phyloP scores from a whole-genome alignment of 2,329 filamentous ascomycete species.

The Penicillium aurantiogriseum region DNA sequence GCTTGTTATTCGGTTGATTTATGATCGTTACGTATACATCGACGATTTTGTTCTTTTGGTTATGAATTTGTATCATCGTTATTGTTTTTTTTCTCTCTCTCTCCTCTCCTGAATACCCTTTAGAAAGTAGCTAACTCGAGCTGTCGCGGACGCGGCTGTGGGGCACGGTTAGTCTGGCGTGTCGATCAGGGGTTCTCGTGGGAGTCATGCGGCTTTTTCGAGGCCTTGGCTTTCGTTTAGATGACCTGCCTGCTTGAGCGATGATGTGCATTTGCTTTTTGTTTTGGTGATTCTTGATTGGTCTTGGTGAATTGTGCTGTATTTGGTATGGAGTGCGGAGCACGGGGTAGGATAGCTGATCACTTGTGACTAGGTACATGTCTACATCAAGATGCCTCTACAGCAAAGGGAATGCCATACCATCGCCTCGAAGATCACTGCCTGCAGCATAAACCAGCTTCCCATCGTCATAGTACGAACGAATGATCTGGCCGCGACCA shows the following conservation, averaged over 20 bases:
- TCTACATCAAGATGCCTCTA: neutral
- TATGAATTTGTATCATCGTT: neutral
- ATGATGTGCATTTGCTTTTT: neutral
- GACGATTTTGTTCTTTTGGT: neutral
- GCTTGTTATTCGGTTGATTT: neutral
- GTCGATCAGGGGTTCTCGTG: constrained; percentile 10
- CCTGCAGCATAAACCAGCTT: constrained; percentile 79
- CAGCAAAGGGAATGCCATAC: constrained; percentile 58
- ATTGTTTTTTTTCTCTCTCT: neutral
- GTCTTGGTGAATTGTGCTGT: neutral
- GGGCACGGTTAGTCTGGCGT: neutral
- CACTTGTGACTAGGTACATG: neutral
- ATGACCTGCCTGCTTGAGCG: constrained; percentile 7
- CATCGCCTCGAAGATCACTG: constrained; percentile 85
- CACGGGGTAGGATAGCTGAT: neutral
- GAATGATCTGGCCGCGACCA: constrained; percentile 26
- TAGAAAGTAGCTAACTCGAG: neutral
- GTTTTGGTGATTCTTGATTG: neutral
- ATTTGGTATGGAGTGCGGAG: neutral
- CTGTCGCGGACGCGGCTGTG: neutral
- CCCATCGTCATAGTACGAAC: constrained; percentile 68
- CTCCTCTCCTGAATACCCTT: neutral
- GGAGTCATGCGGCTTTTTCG: constrained; percentile 4
- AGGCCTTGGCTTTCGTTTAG: neutral
- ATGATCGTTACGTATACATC: no score